These are phyloP conservation scores for Pleurostoma richardsiae DNA, from an alignment of 2,329 filamentous ascomycete species.

Conservation along the genomic window DNA sequence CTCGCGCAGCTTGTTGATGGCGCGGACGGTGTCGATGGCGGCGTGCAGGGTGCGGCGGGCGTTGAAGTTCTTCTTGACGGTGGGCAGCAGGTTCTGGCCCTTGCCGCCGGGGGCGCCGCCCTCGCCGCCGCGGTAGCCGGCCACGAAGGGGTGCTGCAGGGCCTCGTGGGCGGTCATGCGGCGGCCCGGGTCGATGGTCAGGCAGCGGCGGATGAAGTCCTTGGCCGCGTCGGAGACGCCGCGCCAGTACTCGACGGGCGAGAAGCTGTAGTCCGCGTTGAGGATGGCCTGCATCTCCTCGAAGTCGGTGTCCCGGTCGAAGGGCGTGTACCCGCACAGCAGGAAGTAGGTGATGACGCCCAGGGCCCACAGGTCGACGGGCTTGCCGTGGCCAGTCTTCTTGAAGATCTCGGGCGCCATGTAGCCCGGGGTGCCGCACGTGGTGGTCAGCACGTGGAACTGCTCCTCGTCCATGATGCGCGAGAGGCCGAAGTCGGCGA, in stretches of 20 bases:
- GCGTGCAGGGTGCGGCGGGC: slow-evolving; percentile 63
- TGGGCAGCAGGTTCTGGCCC: slow-evolving; percentile 60
- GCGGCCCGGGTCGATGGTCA: slow-evolving; percentile 81
- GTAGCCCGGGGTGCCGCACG: slow-evolving; percentile 95
- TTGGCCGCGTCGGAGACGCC: slow-evolving; percentile 81
- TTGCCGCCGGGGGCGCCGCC: slow-evolving; percentile 30
- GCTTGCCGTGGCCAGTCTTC: slow-evolving; percentile 96
- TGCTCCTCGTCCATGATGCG: slow-evolving; percentile 99
- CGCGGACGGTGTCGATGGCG: slow-evolving; percentile 65
- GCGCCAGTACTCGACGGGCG: slow-evolving; percentile 92
- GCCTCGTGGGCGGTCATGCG: slow-evolving; percentile 89
- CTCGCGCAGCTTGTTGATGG: slow-evolving; percentile 66
- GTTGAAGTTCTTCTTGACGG: slow-evolving; percentile 72
- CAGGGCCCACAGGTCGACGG: slow-evolving; percentile 96
- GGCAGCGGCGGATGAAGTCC: slow-evolving; percentile 86
- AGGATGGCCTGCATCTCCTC: slow-evolving; percentile 99
- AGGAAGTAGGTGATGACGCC: slow-evolving; percentile 99
- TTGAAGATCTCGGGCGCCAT: slow-evolving; percentile 99
- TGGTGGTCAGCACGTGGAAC: slow-evolving; percentile 95
- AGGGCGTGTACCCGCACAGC: slow-evolving; percentile 95
- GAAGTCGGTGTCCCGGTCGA: slow-evolving; percentile 94
- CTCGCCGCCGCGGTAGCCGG: slow-evolving; percentile 40
- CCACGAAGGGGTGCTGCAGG: slow-evolving; percentile 61
- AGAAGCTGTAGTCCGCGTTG: slow-evolving; percentile 93
- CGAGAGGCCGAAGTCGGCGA: slow-evolving; percentile 93